Base-by-base conservation (phyloP, 2,329 filamentous ascomycete genomes). In the Xylariomycetidae sp. region DNA sequence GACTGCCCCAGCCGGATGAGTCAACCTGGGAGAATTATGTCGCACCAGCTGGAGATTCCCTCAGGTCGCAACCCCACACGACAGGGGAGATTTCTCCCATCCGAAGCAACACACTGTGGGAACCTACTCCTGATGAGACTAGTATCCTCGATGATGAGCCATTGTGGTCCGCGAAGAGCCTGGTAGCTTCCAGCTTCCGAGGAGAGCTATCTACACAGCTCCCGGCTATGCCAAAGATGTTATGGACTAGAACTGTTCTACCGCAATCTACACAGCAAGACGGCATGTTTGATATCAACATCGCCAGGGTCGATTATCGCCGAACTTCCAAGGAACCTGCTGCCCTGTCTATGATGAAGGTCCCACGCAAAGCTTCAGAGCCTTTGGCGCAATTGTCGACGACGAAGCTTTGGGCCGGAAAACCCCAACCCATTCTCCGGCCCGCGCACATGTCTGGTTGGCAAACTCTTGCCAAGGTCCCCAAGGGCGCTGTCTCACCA, bases 101-200 rank as follows among this genome's bases (percentile, higher is more conserved):
- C 22, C 53, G 63, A 39, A 67, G 62, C 44, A 50, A 46, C 12
- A 37, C 54, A 5, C 44, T 68, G 25, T 68, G 65, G 65, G 33
- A n/a, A n/a, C n/a, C n/a, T n/a, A n/a, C n/a, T n/a, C n/a, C n/a
- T n/a, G n/a, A n/a, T n/a, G n/a, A n/a, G n/a, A n/a, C n/a, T n/a
- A n/a, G n/a, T n/a, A n/a, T n/a, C n/a, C n/a, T n/a, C n/a, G n/a
- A n/a, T n/a, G n/a, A n/a, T n/a, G n/a, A n/a, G n/a, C n/a, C n/a
- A 20, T 12, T 40, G 17, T 40, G 39, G 39, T 33, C n/a, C n/a
- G n/a, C n/a, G n/a, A n/a, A n/a, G n/a, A n/a, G n/a, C n/a, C n/a
- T n/a, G n/a, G n/a, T n/a, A n/a, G n/a, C n/a, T n/a, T n/a, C n/a
- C n/a, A n/a, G n/a, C n/a, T n/a, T n/a, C n/a, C n/a, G n/a, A n/a